These are phyloP conservation scores for Fraxinus latifolia DNA, from an alignment of 305 asterid species.

Conservation along the genomic window DNA sequence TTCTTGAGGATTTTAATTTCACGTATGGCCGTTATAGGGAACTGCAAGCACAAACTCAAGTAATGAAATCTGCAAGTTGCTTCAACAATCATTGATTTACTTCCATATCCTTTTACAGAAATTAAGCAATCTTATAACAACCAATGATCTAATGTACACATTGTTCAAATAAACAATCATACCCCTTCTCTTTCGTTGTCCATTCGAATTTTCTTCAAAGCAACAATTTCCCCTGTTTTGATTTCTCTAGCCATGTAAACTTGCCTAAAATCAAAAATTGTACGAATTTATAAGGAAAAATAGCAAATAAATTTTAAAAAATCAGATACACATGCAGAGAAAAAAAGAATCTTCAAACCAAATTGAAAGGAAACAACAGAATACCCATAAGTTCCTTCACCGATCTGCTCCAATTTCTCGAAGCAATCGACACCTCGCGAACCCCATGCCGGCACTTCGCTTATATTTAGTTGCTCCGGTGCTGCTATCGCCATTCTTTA, in stretches of 20 bases:
- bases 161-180: conserved; percentile 23
- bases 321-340: neutral
- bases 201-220: conserved; percentile 88
- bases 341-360: neutral
- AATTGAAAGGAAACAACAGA: neutral
- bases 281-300: conserved; percentile 11
- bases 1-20: conserved; percentile 91
- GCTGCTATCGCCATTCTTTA: conserved; percentile 62
- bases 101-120: neutral
- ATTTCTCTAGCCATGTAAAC: conserved; percentile 87
- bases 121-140: conserved; percentile 16
- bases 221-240: conserved; percentile 85
- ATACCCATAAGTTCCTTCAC: conserved; percentile 96
- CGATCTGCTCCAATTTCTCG: conserved; percentile 92
- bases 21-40: conserved; percentile 92
- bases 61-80: neutral
- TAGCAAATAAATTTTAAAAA: neutral
- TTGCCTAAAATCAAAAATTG: conserved; percentile 46
- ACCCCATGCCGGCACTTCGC: conserved; percentile 72
- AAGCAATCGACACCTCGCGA: conserved; percentile 88
- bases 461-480: conserved; percentile 67
- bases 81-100: neutral
- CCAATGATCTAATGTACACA: neutral
- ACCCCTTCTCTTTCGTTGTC: conserved; percentile 96
- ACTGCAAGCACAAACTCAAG: conserved; percentile 44